Percentiles rank a stretch among this genome's conserved stretches.
Conservation (phyloP, 2,329 filamentous ascomycete species). For the Aureobasidium subglaciale region DNA sequence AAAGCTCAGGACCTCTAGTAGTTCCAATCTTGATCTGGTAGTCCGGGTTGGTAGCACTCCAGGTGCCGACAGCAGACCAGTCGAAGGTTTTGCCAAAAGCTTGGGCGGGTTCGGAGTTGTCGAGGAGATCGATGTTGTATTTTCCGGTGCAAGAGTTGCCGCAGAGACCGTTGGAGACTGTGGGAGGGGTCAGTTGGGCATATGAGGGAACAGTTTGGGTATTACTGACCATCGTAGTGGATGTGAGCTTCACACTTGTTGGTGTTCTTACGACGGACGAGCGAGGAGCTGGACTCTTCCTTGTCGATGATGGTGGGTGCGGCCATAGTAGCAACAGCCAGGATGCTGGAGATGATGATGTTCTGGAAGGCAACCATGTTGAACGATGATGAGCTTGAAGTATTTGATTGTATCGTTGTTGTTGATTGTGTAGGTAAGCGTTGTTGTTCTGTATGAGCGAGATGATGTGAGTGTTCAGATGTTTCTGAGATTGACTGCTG, state of each 20-base stretch:
- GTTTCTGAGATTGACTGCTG: no score
- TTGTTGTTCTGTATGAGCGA: no score
- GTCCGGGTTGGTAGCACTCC: background rate
- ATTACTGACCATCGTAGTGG: background rate
- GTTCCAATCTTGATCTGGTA: slow-evolving; percentile 3
- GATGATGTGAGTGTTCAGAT: no score
- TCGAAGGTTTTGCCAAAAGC: background rate
- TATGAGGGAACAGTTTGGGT: background rate
- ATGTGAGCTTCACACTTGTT: slow-evolving; percentile 6
- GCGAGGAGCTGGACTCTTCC: background rate
- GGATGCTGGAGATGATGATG: slow-evolving; percentile 3
- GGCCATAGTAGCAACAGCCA: background rate
- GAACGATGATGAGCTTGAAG: background rate
- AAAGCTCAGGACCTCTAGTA: background rate
- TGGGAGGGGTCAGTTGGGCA: background rate
- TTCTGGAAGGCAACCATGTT: background rate
- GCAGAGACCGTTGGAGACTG: background rate
- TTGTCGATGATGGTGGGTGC: background rate
- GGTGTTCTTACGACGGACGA: slow-evolving; percentile 6
- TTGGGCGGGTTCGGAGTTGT: background rate
- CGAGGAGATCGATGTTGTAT: slow-evolving; percentile 2
- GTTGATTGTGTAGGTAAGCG: no score
- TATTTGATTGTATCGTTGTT: background rate
- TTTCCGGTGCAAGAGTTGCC: background rate
- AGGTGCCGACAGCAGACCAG: background rate